Evolutionary conservation across 768 basidiomycete genomes (phyloP), one percentile per base, ranked within the genome.

Genomic region (Tylopilus rubrobrunneus): DNA sequence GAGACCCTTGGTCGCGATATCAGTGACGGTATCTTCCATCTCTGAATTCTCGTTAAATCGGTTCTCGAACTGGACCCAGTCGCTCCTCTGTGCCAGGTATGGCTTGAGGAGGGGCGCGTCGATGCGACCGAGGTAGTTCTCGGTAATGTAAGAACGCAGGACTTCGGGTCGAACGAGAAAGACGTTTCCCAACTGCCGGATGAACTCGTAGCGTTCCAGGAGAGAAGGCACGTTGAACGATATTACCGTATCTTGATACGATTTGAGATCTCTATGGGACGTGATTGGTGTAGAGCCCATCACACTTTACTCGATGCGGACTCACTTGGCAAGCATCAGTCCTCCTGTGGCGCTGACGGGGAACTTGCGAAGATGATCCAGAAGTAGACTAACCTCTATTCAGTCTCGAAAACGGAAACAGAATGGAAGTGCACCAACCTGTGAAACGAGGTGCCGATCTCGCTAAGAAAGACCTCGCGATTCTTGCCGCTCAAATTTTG

Each of bases 151-250:
- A 5, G 94, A 91, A 61, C 89, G 91, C 59, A 99, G 80, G 53
- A 95, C 91, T 58, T 98, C 94, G 7, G 96, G 95, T 50, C 87
- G 91, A 46, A 99, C 90, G 58, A 98, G 87, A 79, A 98, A 99
- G 58, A 95, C 81, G 65, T 98, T 96, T 60, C 96, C 97, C 5
- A 99, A 84, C 70, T 98, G 95, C 39, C 95, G 87, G 57, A 98
- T 86, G 75, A 98, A 98, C 67, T 98, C 97, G 74, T 96, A 99
- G 23, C 96, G 92, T 68, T 98, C 95, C 59, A 87, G 83, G 8
- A 99, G 78, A 7, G 89, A 78, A 11, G 91, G 83, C 41, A 97
- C 85, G 29, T 79, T 78, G 73, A 96, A 98, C n/a, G 80, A 83
- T 56, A 78, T 75, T 59, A 97, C 83, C 2, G 82, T 82, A 62